Conservation (phyloP, 1,284 basidiomycete species). For the Takashimella tepidaria region DNA sequence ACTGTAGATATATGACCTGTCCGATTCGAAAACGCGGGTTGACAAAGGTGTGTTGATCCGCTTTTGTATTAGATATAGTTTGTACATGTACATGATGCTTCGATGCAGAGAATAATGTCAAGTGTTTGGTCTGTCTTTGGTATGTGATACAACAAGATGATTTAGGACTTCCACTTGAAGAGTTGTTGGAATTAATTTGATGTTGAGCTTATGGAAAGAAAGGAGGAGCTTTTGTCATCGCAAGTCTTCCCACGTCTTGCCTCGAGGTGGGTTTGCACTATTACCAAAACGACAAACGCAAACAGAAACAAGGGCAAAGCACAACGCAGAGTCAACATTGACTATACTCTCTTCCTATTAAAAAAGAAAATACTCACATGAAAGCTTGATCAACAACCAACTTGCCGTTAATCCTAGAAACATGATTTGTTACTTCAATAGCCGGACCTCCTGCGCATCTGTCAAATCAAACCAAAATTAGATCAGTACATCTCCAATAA, state of each 20-base stretch:
- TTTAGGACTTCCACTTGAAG: too few species aligned
- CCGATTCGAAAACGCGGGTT: too few species aligned
- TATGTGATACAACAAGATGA: too few species aligned
- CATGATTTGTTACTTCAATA: slow-evolving; percentile 33
- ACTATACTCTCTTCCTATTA: neutral
- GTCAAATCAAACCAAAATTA: neutral
- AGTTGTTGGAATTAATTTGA: too few species aligned
- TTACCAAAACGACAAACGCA: too few species aligned
- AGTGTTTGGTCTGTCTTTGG: too few species aligned
- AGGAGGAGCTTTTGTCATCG: slow-evolving; percentile 2
- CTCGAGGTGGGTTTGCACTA: slow-evolving; percentile 28
- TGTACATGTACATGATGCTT: too few species aligned
- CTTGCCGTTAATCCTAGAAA: slow-evolving; percentile 8
- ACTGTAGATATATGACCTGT: too few species aligned
- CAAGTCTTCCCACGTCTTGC: slow-evolving; percentile 22
- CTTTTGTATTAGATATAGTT: too few species aligned
- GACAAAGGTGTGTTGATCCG: too few species aligned
- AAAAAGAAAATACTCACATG: slow-evolving; percentile 20
- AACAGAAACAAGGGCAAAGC: neutral
- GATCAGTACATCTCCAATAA: neutral
- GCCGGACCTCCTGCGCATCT: slow-evolving; percentile 32
- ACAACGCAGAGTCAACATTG: neutral
- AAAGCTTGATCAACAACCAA: slow-evolving; percentile 23
- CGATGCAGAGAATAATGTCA: too few species aligned
- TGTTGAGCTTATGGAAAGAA: too few species aligned